Evolutionary conservation across 352 stramenopile species (phyloP).

Genomic region (Pythium aquatile): DNA sequence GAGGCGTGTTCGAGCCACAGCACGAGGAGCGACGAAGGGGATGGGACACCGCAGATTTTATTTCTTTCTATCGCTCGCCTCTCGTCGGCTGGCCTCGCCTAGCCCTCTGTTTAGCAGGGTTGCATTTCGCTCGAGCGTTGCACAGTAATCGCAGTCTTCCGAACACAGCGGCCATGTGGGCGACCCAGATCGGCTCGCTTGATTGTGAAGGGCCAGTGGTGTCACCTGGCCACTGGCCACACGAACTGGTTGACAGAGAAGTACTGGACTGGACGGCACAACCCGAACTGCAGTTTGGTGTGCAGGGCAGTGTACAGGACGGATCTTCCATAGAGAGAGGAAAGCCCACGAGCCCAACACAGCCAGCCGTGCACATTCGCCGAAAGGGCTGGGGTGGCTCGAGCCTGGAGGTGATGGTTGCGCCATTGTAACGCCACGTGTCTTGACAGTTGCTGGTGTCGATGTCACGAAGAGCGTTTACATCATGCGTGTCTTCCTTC

Average conservation of each 20-base stretch:
- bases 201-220: neutral
- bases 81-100: neutral
- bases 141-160: neutral
- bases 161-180: neutral
- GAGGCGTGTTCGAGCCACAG: neutral
- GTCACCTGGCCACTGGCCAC: neutral
- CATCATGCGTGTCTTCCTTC: conserved; percentile 1
- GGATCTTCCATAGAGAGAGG: neutral
- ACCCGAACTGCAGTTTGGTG: too few species aligned
- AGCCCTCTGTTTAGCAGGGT: conserved; percentile 1
- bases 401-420: neutral
- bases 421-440: neutral
- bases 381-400: neutral
- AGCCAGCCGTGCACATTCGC: neutral
- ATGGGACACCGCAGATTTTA: neutral
- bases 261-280: neutral
- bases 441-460: conserved; percentile 2
- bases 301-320: neutral
- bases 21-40: neutral
- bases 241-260: neutral
- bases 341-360: neutral
- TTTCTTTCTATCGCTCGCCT: neutral
- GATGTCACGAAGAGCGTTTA: neutral
- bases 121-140: neutral
- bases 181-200: neutral